These are phyloP conservation scores for Exophiala lecanii-corni DNA, from an alignment of 2,329 filamentous ascomycete genomes.

Conservation along the genomic window DNA sequence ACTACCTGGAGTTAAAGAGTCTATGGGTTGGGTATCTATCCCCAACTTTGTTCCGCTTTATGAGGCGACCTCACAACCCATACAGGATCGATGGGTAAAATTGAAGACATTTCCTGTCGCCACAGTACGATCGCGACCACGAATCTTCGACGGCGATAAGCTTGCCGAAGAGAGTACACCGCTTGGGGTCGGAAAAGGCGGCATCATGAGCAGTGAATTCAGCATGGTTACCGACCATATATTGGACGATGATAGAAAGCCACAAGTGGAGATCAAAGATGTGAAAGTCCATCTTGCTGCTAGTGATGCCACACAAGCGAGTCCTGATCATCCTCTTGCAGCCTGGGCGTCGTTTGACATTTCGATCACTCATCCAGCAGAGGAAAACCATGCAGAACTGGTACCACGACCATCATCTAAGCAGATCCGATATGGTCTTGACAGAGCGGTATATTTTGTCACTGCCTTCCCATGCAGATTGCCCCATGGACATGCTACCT, in stretches of 20 bases:
- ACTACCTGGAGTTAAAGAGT: slow-evolving; percentile 42
- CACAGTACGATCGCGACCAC: slow-evolving; percentile 32
- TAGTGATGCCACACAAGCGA: slow-evolving; percentile 10
- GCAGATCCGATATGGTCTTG: slow-evolving; percentile 37
- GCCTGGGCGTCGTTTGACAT: slow-evolving; percentile 21
- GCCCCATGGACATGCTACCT: slow-evolving; percentile 34
- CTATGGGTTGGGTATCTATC: slow-evolving; percentile 53
- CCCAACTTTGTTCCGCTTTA: slow-evolving; percentile 36
- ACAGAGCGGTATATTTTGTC: slow-evolving; percentile 51
- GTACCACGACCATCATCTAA: slow-evolving; percentile 19
- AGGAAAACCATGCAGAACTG: slow-evolving; percentile 27
- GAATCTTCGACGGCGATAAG: slow-evolving; percentile 41
- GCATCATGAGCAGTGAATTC: slow-evolving; percentile 36
- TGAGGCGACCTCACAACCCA: slow-evolving; percentile 24
- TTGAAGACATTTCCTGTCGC: slow-evolving; percentile 36
- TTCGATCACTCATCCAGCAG: slow-evolving; percentile 18
- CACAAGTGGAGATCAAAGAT: slow-evolving; percentile 23
- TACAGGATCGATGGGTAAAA: slow-evolving; percentile 48
- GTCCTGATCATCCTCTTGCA: slow-evolving; percentile 17
- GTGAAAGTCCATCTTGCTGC: slow-evolving; percentile 27
- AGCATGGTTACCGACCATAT: slow-evolving; percentile 34
- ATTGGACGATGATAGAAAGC: slow-evolving; percentile 11
- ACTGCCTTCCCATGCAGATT: slow-evolving; percentile 51
- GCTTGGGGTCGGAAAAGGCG: slow-evolving; percentile 34
- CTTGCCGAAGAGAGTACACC: slow-evolving; percentile 38